Evolutionary conservation across 805 yeast species (phyloP), one percentile per base, ranked within the genome.

Genomic region (Myxozyma neotropica): DNA sequence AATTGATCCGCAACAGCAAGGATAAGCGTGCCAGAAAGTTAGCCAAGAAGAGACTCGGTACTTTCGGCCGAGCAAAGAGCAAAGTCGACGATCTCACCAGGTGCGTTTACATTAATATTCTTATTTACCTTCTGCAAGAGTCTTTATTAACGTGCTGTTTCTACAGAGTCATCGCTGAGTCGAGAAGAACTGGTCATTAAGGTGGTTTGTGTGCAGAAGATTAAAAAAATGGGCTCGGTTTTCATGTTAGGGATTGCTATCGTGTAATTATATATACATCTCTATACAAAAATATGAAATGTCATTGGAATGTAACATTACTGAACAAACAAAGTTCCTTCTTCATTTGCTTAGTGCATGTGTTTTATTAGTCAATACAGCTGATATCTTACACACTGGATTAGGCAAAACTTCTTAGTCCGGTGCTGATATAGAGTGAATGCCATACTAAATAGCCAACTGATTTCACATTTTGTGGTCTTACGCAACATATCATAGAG

Each of bases 11-110:
- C 87, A 94, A 95, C 85, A 92, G 97, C 79, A 96, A 97, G 87
- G 99, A 94, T 84, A 94, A 94, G 96, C 94, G 98, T 86, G 99
- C 99, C 73, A 89, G 94, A 90, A 94, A 94, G 91, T 91, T 94
- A 78, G 97, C 98, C 72, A 94, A 94, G 94, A 94, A 89, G 96
- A 93, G 71, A 59, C 89, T 94, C 78, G 99, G 99, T 83, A 90
- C 99, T 75, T 96, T 93, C 88, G 87, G 86, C 85, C 95, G 99
- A 86, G 97, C 98, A 76, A 89, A 90, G 89, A 94, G 90, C 80
- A 94, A 94, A 92, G 96, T 94, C 79, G 99, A 94, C 83, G 97
- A 92, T 83, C 88, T 95, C 92, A 89, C 83, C 87, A 80, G 55
- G 57, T 54, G 27, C 26, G 46, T 36, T 54, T 35, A 2, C 43